Conservation (phyloP, 2,329 filamentous ascomycete genomes). For the Aspergillus japonicus region DNA sequence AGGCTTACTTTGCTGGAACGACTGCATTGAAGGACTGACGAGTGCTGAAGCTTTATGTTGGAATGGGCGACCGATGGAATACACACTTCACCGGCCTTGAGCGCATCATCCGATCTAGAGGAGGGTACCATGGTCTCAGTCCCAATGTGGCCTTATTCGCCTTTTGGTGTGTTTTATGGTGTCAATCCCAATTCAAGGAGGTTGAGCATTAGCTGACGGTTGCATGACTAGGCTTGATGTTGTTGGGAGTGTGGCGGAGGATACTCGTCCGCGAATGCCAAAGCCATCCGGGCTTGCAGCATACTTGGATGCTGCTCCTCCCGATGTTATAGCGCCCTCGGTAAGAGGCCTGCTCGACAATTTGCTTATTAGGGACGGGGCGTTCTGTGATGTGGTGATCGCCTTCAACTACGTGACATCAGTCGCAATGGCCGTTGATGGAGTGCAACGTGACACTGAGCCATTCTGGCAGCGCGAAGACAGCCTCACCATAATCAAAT, state of each 20-base stretch:
- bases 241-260: not conserved
- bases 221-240: not conserved
- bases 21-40: not conserved
- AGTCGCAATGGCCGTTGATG: not conserved
- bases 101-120: conserved; percentile 18
- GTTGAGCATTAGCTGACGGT: not conserved
- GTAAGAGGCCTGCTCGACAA: not conserved
- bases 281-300: not conserved
- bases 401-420: not conserved
- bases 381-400: not conserved
- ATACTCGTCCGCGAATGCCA: not conserved
- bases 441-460: not conserved
- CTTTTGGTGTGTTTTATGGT: not conserved
- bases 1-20: too few relatives aligned
- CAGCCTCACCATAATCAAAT: not conserved
- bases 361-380: not conserved
- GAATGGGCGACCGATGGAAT: conserved; percentile 20
- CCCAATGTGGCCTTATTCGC: not conserved
- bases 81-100: conserved; percentile 23
- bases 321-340: not conserved
- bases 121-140: conserved; percentile 16
- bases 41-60: conserved; percentile 15
- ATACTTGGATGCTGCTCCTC: not conserved
- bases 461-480: not conserved
- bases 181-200: not conserved